These are phyloP conservation scores for Lipomyces kockii DNA, from an alignment of 805 yeast genomes.

Conservation along the genomic window DNA sequence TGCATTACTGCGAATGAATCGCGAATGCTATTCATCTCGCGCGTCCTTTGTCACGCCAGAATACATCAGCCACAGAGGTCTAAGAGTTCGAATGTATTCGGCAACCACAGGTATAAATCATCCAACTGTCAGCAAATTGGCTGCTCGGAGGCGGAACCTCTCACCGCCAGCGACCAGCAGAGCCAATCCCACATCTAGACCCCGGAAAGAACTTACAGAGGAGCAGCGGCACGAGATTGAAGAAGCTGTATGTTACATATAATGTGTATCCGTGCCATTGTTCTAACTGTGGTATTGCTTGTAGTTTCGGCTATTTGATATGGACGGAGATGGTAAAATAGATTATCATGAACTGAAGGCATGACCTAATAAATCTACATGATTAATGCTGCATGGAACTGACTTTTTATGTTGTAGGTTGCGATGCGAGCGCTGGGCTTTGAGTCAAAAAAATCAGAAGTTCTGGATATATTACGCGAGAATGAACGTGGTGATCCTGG, in stretches of 20 bases:
- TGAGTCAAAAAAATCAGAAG: constrained; percentile 78
- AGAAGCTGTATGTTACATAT: constrained; percentile 52
- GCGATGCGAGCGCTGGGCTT: constrained; percentile 95
- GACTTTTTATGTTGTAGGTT: constrained; percentile 49
- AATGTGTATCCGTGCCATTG: background rate
- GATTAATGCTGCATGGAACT: background rate
- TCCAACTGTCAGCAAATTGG: constrained; percentile 20
- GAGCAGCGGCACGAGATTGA: constrained; percentile 69
- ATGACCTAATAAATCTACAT: background rate
- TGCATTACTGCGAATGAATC: background rate
- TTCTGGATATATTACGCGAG: constrained; percentile 76
- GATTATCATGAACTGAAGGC: constrained; percentile 88
- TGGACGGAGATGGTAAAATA: constrained; percentile 85
- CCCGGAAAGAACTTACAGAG: constrained; percentile 47
- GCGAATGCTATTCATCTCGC: background rate
- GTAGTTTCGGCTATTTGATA: constrained; percentile 79
- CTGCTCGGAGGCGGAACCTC: constrained; percentile 25
- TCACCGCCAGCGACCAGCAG: constrained; percentile 19
- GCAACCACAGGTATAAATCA: constrained; percentile 17
- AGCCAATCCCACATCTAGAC: constrained; percentile 12
- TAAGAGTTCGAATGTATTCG: constrained; percentile 19
- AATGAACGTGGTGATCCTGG: constrained; percentile 77
- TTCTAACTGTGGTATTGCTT: background rate
- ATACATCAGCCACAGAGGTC: background rate
- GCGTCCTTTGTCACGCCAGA: background rate